Evolutionary conservation across 2,329 filamentous ascomycete species (phyloP).

Genomic region (Ophiostoma montium): DNA sequence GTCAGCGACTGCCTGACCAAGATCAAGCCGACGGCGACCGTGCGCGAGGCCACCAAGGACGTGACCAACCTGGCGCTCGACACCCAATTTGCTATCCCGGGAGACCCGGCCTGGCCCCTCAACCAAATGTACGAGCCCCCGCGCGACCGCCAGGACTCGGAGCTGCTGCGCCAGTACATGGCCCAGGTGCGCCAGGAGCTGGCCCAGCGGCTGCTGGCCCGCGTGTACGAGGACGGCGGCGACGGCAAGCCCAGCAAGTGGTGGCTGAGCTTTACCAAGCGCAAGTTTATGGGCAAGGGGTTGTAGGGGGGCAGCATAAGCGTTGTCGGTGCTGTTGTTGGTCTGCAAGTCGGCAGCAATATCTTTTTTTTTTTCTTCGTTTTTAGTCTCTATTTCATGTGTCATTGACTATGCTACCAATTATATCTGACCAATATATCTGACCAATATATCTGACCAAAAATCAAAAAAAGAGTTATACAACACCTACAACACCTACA

Average conservation of each 20-base stretch:
- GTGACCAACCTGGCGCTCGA: slow-evolving; percentile 86
- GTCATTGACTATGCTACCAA: too few relatives aligned
- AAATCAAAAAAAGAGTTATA: neutral
- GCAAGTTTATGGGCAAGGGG: slow-evolving; percentile 98
- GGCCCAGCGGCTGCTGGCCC: slow-evolving; percentile 64
- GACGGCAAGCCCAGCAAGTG: slow-evolving; percentile 66
- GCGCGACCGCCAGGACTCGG: slow-evolving; percentile 73
- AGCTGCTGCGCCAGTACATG: slow-evolving; percentile 77
- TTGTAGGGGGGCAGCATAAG: slow-evolving; percentile 37
- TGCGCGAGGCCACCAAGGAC: slow-evolving; percentile 51
- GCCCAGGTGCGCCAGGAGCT: slow-evolving; percentile 89
- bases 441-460: neutral
- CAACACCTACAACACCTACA: too few relatives aligned
- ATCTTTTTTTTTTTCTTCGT: too few relatives aligned
- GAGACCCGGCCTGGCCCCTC: slow-evolving; percentile 81
- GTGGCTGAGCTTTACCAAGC: slow-evolving; percentile 98
- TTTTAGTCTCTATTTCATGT: too few relatives aligned
- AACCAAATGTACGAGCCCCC: slow-evolving; percentile 94
- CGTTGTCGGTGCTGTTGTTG: too few relatives aligned
- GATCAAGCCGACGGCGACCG: slow-evolving; percentile 60
- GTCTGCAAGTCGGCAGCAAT: too few relatives aligned
- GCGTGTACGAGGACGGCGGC: slow-evolving; percentile 68
- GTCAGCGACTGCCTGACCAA: slow-evolving; percentile 80
- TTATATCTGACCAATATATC: too few relatives aligned
- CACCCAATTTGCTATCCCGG: slow-evolving; percentile 83